phyloP scores from a whole-genome alignment of 768 basidiomycete genomes.

The Cystofilobasidium macerans region DNA sequence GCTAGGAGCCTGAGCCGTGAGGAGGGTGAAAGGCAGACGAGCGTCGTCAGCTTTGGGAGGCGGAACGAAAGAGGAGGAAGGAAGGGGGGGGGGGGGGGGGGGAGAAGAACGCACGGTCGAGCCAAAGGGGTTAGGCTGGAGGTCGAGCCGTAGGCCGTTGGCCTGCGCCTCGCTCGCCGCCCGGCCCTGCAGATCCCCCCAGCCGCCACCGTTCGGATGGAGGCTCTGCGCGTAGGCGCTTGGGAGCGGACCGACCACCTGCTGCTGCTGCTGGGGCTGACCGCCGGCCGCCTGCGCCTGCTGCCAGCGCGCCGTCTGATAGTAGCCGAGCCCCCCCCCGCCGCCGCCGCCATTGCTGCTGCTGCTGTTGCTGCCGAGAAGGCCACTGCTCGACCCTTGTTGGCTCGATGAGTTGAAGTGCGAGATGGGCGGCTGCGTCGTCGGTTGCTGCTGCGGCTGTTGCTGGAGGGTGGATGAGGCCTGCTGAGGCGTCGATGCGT shows the following conservation, averaged over 20 bases:
- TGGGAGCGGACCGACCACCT: too few relatives aligned
- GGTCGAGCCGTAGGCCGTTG: not conserved
- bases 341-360: too few relatives aligned
- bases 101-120: not conserved
- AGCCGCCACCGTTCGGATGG: not conserved
- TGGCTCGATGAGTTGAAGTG: not conserved
- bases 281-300: not conserved
- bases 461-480: too few relatives aligned
- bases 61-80: not conserved
- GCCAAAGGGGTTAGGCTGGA: not conserved
- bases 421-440: not conserved
- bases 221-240: slow-evolving; percentile 1
- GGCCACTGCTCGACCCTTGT: not conserved
- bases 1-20: not conserved
- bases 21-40: not conserved
- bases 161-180: not conserved
- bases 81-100: not conserved
- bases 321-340: not conserved
- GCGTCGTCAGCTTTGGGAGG: not conserved
- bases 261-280: not conserved
- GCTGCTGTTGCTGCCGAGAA: not conserved
- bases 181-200: not conserved
- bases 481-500: not conserved
- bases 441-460: not conserved
- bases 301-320: not conserved